A percentile compares a stretch with the other conserved stretches of the same genome.
Conservation (phyloP, 2,329 filamentous ascomycete species). For the Lomentospora prolificans region DNA sequence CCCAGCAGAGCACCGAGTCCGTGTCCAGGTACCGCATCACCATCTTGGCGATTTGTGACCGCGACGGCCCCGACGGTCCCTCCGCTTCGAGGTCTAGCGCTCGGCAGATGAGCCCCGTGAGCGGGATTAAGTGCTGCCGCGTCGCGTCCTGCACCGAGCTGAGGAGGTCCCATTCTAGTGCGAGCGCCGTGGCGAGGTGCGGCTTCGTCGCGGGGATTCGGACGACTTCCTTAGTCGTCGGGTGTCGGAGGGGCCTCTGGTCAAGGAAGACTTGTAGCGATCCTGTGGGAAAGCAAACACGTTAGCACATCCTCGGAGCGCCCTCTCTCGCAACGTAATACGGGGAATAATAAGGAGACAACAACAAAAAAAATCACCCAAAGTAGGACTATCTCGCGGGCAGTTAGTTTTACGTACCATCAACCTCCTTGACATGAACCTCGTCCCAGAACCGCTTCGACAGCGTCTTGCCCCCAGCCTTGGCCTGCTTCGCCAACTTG, state of each 20-base stretch:
- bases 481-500: conserved; percentile 38
- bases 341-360: not conserved
- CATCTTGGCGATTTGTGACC: conserved; percentile 54
- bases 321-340: too few species aligned
- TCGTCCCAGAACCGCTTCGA: conserved; percentile 85
- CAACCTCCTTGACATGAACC: conserved; percentile 57
- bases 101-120: conserved; percentile 76
- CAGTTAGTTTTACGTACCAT: conserved; percentile 36
- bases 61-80: conserved; percentile 36
- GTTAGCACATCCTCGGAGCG: not conserved
- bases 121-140: conserved; percentile 77
- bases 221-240: conserved; percentile 60
- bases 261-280: conserved; percentile 64
- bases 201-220: conserved; percentile 65
- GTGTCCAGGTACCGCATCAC: conserved; percentile 83
- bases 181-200: conserved; percentile 74
- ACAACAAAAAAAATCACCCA: not conserved
- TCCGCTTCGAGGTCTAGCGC: conserved; percentile 77
- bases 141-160: conserved; percentile 74
- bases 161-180: conserved; percentile 86
- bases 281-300: conserved; percentile 18
- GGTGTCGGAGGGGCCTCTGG: conserved; percentile 66
- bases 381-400: not conserved
- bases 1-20: conserved; percentile 90
- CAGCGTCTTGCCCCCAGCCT: conserved; percentile 25